Percentiles rank a stretch among this genome's conserved stretches.
Conservation (phyloP, 2,329 filamentous ascomycete species). For the Nemania sp. region DNA sequence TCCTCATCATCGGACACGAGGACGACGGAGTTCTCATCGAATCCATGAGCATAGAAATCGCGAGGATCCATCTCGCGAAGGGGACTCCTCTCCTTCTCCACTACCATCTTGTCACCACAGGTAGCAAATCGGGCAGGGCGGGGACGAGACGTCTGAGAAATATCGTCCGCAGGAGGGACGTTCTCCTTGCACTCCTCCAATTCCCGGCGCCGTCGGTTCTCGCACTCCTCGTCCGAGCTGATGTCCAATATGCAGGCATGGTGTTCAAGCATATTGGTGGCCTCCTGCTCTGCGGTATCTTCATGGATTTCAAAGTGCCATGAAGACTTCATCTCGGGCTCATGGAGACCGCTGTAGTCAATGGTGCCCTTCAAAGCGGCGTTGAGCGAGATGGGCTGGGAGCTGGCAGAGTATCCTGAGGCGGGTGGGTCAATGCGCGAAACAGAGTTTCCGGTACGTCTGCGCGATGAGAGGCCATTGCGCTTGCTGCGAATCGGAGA, state of each 20-base stretch:
- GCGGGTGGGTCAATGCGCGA: constrained; percentile 73
- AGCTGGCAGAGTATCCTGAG: constrained; percentile 52
- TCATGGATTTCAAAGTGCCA: constrained; percentile 97
- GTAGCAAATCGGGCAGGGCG: constrained; percentile 41
- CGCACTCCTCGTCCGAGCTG: constrained; percentile 80
- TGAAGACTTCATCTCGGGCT: constrained; percentile 60
- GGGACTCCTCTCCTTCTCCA: constrained; percentile 68
- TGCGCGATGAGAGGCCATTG: constrained; percentile 68
- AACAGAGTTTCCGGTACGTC: constrained; percentile 65
- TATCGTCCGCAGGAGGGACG: constrained; percentile 72
- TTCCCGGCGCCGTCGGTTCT: constrained; percentile 55
- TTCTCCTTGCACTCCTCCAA: constrained; percentile 83
- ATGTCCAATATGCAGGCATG: constrained; percentile 86
- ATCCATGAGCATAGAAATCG: constrained; percentile 70
- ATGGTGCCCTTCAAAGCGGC: constrained; percentile 80
- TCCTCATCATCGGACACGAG: constrained; percentile 66
- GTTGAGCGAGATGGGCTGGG: constrained; percentile 80
- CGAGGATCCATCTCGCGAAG: constrained; percentile 69
- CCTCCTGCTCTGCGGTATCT: constrained; percentile 86
- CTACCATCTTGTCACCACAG: constrained; percentile 57
- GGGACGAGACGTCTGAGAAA: constrained; percentile 59
- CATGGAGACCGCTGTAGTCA: constrained; percentile 55
- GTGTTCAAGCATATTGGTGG: constrained; percentile 92
- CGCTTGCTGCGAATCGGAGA: constrained; percentile 81
- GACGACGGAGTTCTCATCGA: constrained; percentile 64